Conservation (phyloP, 2,329 filamentous ascomycete species). For the Emergomyces orientalis region DNA sequence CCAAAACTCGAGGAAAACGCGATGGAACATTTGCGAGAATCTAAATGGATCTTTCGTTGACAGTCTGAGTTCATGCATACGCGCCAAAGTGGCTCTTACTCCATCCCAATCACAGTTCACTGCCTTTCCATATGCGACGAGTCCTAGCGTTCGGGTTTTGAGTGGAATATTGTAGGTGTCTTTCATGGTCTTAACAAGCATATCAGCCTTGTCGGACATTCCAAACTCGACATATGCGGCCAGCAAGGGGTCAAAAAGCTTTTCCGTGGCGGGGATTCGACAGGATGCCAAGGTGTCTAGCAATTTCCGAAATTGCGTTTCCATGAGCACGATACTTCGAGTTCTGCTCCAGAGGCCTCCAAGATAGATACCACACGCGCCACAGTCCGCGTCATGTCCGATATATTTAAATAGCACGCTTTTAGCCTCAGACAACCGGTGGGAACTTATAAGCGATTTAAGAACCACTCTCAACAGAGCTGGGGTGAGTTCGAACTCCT, state of each 20-base stretch:
- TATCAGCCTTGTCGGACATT: slow-evolving; percentile 27
- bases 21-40: slow-evolving; percentile 30
- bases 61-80: slow-evolving; percentile 29
- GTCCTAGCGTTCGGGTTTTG: slow-evolving; percentile 28
- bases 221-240: slow-evolving; percentile 33
- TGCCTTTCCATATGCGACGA: slow-evolving; percentile 31
- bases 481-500: slow-evolving; percentile 23
- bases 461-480: slow-evolving; percentile 30
- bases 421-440: slow-evolving; percentile 30
- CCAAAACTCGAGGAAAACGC: slow-evolving; percentile 36
- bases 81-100: slow-evolving; percentile 30
- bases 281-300: slow-evolving; percentile 22
- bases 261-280: slow-evolving; percentile 27
- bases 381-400: slow-evolving; percentile 26
- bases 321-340: slow-evolving; percentile 28
- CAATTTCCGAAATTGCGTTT: slow-evolving; percentile 26
- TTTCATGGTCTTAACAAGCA: slow-evolving; percentile 29
- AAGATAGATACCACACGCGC: slow-evolving; percentile 31
- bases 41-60: slow-evolving; percentile 19
- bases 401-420: slow-evolving; percentile 28
- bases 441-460: slow-evolving; percentile 31
- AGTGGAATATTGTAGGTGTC: slow-evolving; percentile 23
- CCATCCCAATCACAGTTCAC: slow-evolving; percentile 33
- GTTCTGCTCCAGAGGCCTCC: slow-evolving; percentile 34
- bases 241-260: slow-evolving; percentile 34